A percentile compares a stretch with the other conserved stretches of the same genome.
phyloP scores from a whole-genome alignment of 2,329 filamentous ascomycete genomes.

The Pyrenochaeta sp. region DNA sequence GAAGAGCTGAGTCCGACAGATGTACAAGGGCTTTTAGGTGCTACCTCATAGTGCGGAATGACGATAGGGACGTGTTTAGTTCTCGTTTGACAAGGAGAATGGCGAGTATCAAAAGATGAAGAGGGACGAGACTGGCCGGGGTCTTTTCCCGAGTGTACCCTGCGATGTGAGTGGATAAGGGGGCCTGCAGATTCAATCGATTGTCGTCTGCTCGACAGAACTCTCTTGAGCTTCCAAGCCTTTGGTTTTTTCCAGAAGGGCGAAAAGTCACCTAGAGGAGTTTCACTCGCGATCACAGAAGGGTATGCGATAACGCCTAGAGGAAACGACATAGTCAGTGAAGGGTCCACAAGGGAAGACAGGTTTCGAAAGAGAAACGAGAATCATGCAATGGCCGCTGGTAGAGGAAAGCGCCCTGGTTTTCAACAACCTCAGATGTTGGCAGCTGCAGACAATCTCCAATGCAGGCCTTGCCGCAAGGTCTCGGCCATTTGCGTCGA shows the following conservation, averaged over 20 bases:
- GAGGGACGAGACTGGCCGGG: constrained; percentile 27
- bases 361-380: no score
- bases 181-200: constrained; percentile 41
- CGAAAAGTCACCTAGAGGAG: constrained; percentile 39
- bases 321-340: constrained; percentile 50
- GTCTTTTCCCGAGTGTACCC: constrained; percentile 26
- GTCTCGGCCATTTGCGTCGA: constrained; percentile 36
- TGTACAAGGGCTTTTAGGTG: constrained; percentile 46
- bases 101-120: constrained; percentile 25
- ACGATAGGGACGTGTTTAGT: constrained; percentile 56
- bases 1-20: constrained; percentile 43
- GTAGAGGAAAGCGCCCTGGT: constrained; percentile 37
- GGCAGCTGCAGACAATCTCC: constrained; percentile 36
- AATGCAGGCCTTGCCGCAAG: constrained; percentile 42
- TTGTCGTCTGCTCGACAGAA: constrained; percentile 33
- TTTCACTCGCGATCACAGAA: constrained; percentile 43
- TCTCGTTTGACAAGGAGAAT: constrained; percentile 34
- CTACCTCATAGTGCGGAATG: constrained; percentile 52
- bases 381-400: no score
- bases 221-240: constrained; percentile 37
- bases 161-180: constrained; percentile 29
- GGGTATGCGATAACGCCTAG: constrained; percentile 49
- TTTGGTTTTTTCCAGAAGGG: constrained; percentile 45
- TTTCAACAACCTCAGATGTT: constrained; percentile 40
- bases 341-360: constrained; percentile 22